Conservation (phyloP, 108 stramenopile species). For the Stephanodiscus triporus region DNA sequence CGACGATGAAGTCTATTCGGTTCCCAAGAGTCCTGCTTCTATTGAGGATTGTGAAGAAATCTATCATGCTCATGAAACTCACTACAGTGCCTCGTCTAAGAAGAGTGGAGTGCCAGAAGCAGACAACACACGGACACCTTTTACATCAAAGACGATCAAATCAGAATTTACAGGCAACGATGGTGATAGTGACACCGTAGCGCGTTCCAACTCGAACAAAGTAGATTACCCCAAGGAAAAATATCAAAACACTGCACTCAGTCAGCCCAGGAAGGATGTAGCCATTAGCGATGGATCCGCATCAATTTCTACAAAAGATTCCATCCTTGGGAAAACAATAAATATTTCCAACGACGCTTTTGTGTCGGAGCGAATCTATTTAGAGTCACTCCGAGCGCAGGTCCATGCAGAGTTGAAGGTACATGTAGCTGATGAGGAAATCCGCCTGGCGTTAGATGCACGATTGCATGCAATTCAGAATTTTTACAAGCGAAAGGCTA, state of each 20-base stretch:
- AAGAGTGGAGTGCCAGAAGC: background rate
- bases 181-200: conserved; percentile 7
- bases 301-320: conserved; percentile 46
- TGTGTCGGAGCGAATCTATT: conserved; percentile 38
- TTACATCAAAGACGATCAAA: background rate
- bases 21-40: conserved; percentile 26
- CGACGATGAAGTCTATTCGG: conserved; percentile 19
- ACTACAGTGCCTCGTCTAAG: background rate
- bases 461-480: conserved; percentile 34
- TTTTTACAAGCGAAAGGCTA: conserved; percentile 40
- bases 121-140: background rate
- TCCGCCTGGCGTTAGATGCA: conserved; percentile 32
- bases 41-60: conserved; percentile 1
- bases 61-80: background rate
- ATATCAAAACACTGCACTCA: conserved; percentile 8
- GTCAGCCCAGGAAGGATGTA: conserved; percentile 26
- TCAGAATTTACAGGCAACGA: background rate
- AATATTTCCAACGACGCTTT: conserved; percentile 33
- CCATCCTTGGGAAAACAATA: conserved; percentile 35
- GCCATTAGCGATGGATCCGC: conserved; percentile 24
- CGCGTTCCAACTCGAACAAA: conserved; percentile 18
- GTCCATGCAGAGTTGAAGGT: conserved; percentile 45
- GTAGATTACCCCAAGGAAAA: conserved; percentile 5
- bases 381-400: conserved; percentile 44
- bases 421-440: conserved; percentile 47